Percentiles rank a stretch among this genome's conserved stretches.
These are phyloP conservation scores for Atalantia buxifolia DNA, from an alignment of 345 rosid genomes.

Conservation along the genomic window DNA sequence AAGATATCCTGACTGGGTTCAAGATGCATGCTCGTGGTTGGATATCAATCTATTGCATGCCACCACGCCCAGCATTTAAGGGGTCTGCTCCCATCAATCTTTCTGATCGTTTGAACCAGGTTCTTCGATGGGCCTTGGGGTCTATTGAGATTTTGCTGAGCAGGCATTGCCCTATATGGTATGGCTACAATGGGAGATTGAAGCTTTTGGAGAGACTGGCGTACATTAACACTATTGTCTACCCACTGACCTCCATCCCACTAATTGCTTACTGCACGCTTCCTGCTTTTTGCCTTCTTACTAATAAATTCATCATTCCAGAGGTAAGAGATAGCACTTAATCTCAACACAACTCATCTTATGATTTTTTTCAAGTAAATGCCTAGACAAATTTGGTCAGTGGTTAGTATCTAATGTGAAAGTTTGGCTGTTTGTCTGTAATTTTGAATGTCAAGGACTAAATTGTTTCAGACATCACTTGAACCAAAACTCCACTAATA, in stretches of 20 bases:
- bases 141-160: slow-evolving; percentile 94
- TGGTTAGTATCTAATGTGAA: not conserved
- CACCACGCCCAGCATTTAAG: slow-evolving; percentile 98
- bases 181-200: slow-evolving; percentile 82
- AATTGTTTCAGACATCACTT: not conserved
- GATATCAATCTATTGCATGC: slow-evolving; percentile 97
- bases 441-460: not conserved
- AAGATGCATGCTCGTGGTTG: slow-evolving; percentile 99
- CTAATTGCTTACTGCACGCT: slow-evolving; percentile 87
- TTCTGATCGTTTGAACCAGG: slow-evolving; percentile 98
- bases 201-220: slow-evolving; percentile 89
- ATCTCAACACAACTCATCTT: not conserved
- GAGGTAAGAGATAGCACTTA: slow-evolving; percentile 50
- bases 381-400: not conserved
- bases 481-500: not conserved
- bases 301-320: slow-evolving; percentile 88
- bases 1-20: slow-evolving; percentile 98
- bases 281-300: slow-evolving; percentile 97
- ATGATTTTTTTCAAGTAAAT: not conserved
- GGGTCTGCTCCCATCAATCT: slow-evolving; percentile 99
- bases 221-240: slow-evolving; percentile 93
- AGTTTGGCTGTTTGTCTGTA: not conserved
- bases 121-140: slow-evolving; percentile 99
- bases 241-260: slow-evolving; percentile 93
- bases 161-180: slow-evolving; percentile 99